Evolutionary conservation across 2,329 filamentous ascomycete species (phyloP).

Genomic region (Passalora sequoiae): DNA sequence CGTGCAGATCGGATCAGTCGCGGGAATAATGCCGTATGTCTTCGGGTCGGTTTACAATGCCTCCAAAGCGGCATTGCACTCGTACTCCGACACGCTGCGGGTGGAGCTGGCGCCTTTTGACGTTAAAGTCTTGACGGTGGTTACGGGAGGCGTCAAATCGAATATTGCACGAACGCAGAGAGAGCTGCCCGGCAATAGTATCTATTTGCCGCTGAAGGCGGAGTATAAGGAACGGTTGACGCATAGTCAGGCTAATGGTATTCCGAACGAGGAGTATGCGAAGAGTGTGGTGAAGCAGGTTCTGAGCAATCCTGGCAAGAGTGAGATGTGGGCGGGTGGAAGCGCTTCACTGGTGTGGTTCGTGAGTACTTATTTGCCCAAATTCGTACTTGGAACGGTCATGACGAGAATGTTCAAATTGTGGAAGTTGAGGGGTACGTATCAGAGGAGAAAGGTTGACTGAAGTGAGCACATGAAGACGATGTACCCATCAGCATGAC

Average conservation of each 20-base stretch:
- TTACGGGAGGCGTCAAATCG: constrained; percentile 58
- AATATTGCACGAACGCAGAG: constrained; percentile 53
- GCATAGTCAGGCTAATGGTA: constrained; percentile 51
- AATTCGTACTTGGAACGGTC: constrained; percentile 35
- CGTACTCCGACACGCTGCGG: constrained; percentile 54
- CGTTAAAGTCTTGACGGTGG: constrained; percentile 44
- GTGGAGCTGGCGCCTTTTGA: constrained; percentile 52
- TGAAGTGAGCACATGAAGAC: too few species aligned
- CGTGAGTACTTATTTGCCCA: constrained; percentile 45
- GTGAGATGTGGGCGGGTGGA: constrained; percentile 51
- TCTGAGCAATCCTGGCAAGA: constrained; percentile 36
- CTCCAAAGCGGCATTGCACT: constrained; percentile 55
- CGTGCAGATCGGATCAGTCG: constrained; percentile 43
- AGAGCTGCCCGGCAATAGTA: constrained; percentile 43
- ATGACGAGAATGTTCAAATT: constrained; percentile 51
- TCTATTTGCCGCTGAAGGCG: constrained; percentile 49
- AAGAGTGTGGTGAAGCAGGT: constrained; percentile 51
- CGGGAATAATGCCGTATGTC: constrained; percentile 40
- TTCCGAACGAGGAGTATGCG: constrained; percentile 52
- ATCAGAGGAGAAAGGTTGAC: constrained; percentile 25
- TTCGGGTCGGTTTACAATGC: constrained; percentile 51
- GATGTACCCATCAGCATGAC: too few species aligned
- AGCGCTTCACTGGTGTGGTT: constrained; percentile 48
- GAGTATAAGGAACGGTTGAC: constrained; percentile 50
- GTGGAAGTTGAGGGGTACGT: constrained; percentile 37